Percentiles rank a stretch among this genome's conserved stretches.
Evolutionary conservation across 1,284 basidiomycete species (phyloP).

Genomic region (Ceratobasidium sp.): DNA sequence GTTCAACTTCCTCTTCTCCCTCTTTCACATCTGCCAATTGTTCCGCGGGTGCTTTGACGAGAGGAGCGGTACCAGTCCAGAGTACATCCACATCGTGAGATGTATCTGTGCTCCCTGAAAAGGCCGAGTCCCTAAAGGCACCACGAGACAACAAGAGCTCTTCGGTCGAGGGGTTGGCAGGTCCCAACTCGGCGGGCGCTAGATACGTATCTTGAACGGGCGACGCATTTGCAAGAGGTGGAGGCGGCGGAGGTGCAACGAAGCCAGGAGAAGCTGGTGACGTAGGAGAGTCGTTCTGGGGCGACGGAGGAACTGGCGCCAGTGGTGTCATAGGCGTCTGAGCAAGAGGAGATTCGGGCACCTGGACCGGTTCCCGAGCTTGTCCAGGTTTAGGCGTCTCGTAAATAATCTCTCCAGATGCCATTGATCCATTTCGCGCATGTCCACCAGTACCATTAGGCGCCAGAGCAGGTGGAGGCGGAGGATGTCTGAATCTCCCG

Average conservation of each 20-base stretch:
- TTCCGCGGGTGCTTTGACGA: neutral
- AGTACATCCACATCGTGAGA: slow-evolving; percentile 26
- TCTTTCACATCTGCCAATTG: slow-evolving; percentile 9
- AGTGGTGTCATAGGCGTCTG: neutral
- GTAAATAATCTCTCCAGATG: slow-evolving; percentile 35
- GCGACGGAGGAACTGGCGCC: neutral
- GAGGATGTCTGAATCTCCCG: slow-evolving; percentile 26
- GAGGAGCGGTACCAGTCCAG: neutral
- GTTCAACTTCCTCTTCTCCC: slow-evolving; percentile 7
- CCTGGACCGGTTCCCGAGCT: neutral
- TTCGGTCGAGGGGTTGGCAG: slow-evolving; percentile 18
- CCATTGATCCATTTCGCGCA: neutral
- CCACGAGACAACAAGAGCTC: slow-evolving; percentile 17
- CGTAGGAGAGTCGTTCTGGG: neutral
- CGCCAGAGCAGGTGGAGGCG: slow-evolving; percentile 13
- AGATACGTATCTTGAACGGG: neutral
- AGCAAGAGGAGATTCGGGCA: neutral
- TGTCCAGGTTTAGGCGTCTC: slow-evolving; percentile 13
- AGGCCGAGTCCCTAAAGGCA: slow-evolving; percentile 25
- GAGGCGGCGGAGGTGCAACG: slow-evolving; percentile 24
- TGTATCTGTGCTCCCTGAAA: slow-evolving; percentile 24
- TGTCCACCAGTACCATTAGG: neutral
- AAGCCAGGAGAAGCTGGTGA: neutral
- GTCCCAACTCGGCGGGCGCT: neutral
- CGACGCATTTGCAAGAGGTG: neutral